phyloP scores from a whole-genome alignment of 106 monocot genomes.

The Phalaenopsis equestris region DNA sequence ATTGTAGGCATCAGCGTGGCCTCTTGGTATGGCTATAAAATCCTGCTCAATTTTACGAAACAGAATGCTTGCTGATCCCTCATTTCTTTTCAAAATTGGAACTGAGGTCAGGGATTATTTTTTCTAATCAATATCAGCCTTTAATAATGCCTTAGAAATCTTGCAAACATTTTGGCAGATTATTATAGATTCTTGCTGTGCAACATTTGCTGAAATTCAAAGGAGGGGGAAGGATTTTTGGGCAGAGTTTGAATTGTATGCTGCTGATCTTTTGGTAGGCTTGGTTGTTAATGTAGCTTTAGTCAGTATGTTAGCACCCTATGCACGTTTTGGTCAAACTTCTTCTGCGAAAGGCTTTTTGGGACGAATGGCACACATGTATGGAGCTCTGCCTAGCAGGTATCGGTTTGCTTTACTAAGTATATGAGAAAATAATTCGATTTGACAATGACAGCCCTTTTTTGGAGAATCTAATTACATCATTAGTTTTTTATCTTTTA shows the following conservation, averaged over 20 bases:
- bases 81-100: slow-evolving; percentile 81
- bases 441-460: neutral
- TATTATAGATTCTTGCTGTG: slow-evolving; percentile 73
- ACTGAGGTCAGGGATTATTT: slow-evolving; percentile 44
- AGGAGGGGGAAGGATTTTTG: slow-evolving; percentile 88
- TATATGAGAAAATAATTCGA: neutral
- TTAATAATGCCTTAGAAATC: neutral
- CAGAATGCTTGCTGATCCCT: slow-evolving; percentile 73
- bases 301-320: slow-evolving; percentile 68
- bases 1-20: slow-evolving; percentile 50
- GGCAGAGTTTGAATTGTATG: slow-evolving; percentile 81
- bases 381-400: slow-evolving; percentile 73
- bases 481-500: neutral
- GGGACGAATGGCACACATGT: slow-evolving; percentile 30
- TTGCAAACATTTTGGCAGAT: slow-evolving; percentile 25
- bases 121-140: neutral
- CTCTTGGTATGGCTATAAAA: slow-evolving; percentile 45
- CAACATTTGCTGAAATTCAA: slow-evolving; percentile 79
- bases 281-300: slow-evolving; percentile 62
- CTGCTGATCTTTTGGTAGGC: slow-evolving; percentile 77
- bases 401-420: slow-evolving; percentile 6
- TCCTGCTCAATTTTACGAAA: slow-evolving; percentile 48
- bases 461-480: neutral
- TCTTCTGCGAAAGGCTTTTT: slow-evolving; percentile 40
- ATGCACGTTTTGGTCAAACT: slow-evolving; percentile 51